A percentile compares a stretch with the other conserved stretches of the same genome.
Evolutionary conservation across 768 basidiomycete species (phyloP).

Genomic region (Nidularia sp.): DNA sequence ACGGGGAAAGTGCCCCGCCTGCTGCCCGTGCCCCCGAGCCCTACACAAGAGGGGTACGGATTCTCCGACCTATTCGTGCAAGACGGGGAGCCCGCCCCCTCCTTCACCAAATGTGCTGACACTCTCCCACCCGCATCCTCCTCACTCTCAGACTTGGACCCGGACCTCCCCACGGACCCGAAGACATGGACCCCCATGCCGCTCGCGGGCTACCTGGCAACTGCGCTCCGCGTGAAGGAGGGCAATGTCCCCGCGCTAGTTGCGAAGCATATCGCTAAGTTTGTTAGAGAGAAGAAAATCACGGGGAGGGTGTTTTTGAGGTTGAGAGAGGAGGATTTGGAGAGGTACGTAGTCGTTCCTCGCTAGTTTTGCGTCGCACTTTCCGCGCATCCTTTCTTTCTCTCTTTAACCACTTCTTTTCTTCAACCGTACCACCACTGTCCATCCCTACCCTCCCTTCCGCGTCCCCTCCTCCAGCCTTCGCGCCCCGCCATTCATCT

Average conservation of each 20-base stretch:
- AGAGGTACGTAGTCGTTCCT: slow-evolving; percentile 35
- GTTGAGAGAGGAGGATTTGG: slow-evolving; percentile 55
- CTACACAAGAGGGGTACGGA: neutral
- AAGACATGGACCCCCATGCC: slow-evolving; percentile 62
- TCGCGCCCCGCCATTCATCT: neutral
- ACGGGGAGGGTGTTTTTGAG: slow-evolving; percentile 58
- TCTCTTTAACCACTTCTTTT: neutral
- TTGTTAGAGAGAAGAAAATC: slow-evolving; percentile 45
- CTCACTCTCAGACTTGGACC: slow-evolving; percentile 14
- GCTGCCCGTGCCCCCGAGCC: slow-evolving; percentile 37
- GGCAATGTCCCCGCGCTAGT: slow-evolving; percentile 27
- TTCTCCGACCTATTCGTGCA: neutral
- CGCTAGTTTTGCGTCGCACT: neutral
- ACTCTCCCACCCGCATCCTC: neutral
- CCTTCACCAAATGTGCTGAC: neutral
- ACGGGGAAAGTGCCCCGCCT: slow-evolving; percentile 38
- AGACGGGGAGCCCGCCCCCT: neutral
- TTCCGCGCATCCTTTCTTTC: slow-evolving; percentile 1
- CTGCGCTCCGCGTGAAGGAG: slow-evolving; percentile 6
- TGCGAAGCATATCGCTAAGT: slow-evolving; percentile 44
- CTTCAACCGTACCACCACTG: neutral
- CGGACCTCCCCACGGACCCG: slow-evolving; percentile 50
- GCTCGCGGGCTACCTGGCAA: slow-evolving; percentile 47
- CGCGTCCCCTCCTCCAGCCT: neutral
- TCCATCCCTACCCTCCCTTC: neutral